A percentile compares a stretch with the other conserved stretches of the same genome.
phyloP scores from a whole-genome alignment of 2,329 filamentous ascomycete genomes.

The Hymenoscyphus fructigenus region DNA sequence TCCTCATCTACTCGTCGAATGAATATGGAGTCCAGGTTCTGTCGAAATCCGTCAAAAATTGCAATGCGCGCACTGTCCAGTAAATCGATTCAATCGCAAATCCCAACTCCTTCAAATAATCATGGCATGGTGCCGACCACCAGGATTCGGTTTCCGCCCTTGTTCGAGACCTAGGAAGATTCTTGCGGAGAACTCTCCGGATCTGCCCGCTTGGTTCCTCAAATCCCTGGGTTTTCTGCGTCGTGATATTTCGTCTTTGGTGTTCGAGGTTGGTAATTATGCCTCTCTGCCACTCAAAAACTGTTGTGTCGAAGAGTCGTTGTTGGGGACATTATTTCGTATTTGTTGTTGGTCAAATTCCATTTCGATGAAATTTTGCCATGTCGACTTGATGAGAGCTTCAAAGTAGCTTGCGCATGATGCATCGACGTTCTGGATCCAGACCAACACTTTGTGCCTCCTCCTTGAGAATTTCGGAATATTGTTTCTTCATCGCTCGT shows the following conservation, averaged over 20 bases:
- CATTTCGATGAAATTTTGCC: not conserved
- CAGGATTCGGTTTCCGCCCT: not conserved
- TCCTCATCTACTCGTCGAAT: not conserved
- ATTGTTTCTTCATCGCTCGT: slow-evolving; percentile 27
- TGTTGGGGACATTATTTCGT: not conserved
- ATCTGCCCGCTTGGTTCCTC: not conserved
- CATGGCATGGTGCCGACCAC: slow-evolving; percentile 1
- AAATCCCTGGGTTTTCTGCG: not conserved
- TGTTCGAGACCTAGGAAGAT: not conserved
- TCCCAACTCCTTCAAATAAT: slow-evolving; percentile 4
- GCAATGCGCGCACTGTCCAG: not conserved
- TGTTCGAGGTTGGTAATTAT: not conserved
- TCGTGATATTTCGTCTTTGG: not conserved
- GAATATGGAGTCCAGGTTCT: not conserved
- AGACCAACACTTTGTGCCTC: slow-evolving; percentile 30
- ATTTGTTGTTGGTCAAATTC: not conserved
- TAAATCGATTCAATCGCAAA: slow-evolving; percentile 1
- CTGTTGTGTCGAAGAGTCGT: not conserved
- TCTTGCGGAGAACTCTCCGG: not conserved
- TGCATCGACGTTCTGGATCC: slow-evolving; percentile 29
- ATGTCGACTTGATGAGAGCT: not conserved
- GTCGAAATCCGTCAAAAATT: slow-evolving; percentile 3
- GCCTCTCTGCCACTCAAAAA: not conserved
- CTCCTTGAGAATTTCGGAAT: slow-evolving; percentile 27
- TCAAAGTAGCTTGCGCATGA: slow-evolving; percentile 32